Evolutionary conservation across 139 green algal species (phyloP).

Genomic region (Asterochloris sp.): DNA sequence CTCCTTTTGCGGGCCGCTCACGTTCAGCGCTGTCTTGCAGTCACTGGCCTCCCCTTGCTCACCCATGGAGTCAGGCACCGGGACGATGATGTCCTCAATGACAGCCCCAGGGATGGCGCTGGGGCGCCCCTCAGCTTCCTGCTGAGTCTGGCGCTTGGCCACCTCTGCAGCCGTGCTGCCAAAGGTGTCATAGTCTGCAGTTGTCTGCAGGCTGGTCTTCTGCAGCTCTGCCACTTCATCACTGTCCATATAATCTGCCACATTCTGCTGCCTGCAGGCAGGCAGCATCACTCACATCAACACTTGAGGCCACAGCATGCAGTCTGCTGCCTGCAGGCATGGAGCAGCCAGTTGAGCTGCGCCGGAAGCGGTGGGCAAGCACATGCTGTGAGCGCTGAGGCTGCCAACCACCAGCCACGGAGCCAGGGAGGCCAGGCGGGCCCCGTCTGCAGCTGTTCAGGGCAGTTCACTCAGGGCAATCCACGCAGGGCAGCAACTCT

Average conservation of each 20-base stretch:
- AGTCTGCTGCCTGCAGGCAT: not conserved
- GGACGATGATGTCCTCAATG: conserved; percentile 71
- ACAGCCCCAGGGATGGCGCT: conserved; percentile 53
- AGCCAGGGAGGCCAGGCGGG: not conserved
- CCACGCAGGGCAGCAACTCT: not conserved
- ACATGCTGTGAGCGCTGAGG: too few relatives aligned
- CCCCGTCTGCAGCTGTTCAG: not conserved
- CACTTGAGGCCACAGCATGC: too few relatives aligned
- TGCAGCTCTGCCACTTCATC: conserved; percentile 70
- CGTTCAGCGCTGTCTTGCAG: too few relatives aligned
- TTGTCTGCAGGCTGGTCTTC: conserved; percentile 13
- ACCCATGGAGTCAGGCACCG: conserved; percentile 72
- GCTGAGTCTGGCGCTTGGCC: conserved; percentile 23
- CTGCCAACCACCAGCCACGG: too few relatives aligned
- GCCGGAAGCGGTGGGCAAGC: too few relatives aligned
- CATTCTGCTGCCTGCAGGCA: conserved; percentile 41
- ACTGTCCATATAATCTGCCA: conserved; percentile 94
- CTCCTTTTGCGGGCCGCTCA: too few relatives aligned
- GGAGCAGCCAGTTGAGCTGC: too few relatives aligned
- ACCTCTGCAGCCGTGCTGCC: conserved; percentile 43
- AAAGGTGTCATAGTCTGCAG: conserved; percentile 83
- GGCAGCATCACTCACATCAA: not conserved
- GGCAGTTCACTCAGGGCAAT: not conserved
- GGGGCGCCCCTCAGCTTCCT: conserved; percentile 21
- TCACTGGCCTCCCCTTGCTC: not conserved